Conservation (phyloP, 1,139 yeast genomes). For the Debaryomyces sp. region DNA sequence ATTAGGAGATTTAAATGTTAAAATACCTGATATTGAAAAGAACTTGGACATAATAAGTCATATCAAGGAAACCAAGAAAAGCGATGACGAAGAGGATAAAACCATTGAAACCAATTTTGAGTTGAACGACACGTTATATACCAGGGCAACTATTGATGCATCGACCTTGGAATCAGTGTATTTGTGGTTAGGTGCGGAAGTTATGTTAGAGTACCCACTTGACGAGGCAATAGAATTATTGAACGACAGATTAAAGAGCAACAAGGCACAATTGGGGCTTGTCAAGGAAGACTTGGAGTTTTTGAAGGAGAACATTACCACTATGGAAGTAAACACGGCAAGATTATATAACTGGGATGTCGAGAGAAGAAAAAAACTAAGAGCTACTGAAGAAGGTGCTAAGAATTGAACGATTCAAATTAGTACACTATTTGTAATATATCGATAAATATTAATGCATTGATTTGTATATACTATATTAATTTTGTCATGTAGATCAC, state of each 20-base stretch:
- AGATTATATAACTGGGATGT: constrained; percentile 96
- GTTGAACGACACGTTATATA: constrained; percentile 87
- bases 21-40: constrained; percentile 92
- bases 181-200: constrained; percentile 97
- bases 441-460: constrained; percentile 5
- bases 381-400: constrained; percentile 41
- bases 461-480: background rate
- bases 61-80: constrained; percentile 50
- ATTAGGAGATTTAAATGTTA: constrained; percentile 63
- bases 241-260: constrained; percentile 61
- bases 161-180: constrained; percentile 56
- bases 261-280: constrained; percentile 57
- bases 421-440: background rate
- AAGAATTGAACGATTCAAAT: constrained; percentile 32
- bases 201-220: constrained; percentile 92
- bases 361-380: constrained; percentile 64
- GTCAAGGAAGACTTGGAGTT: constrained; percentile 88
- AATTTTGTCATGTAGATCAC: constrained; percentile 11
- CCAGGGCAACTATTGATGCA: constrained; percentile 72
- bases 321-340: constrained; percentile 97
- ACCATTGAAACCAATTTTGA: constrained; percentile 76
- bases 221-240: constrained; percentile 82
- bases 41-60: constrained; percentile 73
- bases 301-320: constrained; percentile 88
- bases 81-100: constrained; percentile 32